Conservation (phyloP, 345 rosid species). For the Acer saccharum region DNA sequence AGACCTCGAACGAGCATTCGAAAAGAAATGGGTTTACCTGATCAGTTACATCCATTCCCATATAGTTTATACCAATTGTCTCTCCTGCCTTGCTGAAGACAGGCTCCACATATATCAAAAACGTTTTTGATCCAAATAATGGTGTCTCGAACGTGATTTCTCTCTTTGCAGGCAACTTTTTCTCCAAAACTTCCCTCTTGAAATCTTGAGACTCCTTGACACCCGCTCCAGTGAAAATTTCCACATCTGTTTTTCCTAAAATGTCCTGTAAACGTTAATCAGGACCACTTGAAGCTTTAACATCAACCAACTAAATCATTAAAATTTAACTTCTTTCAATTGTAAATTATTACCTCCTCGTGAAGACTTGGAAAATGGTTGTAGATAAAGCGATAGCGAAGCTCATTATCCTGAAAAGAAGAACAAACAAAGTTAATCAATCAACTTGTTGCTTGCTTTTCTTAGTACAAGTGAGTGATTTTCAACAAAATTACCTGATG, state of each 20-base stretch:
- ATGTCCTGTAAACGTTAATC: slow-evolving; percentile 61
- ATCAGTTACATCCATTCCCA: slow-evolving; percentile 98
- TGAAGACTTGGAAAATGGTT: slow-evolving; percentile 84
- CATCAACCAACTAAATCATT: slow-evolving; percentile 16
- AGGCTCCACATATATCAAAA: slow-evolving; percentile 87
- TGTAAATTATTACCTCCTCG: slow-evolving; percentile 60
- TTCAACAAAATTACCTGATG: slow-evolving; percentile 63
- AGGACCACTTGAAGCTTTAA: background rate
- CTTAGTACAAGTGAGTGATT: too few species aligned
- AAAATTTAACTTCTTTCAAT: slow-evolving; percentile 15
- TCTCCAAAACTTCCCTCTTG: slow-evolving; percentile 89
- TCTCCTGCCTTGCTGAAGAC: slow-evolving; percentile 85
- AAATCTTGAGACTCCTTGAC: slow-evolving; percentile 95
- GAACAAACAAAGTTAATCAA: too few species aligned
- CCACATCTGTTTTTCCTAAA: slow-evolving; percentile 85
- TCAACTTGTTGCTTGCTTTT: too few species aligned
- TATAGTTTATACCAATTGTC: slow-evolving; percentile 87
- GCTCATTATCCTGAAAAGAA: slow-evolving; percentile 74
- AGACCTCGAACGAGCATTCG: slow-evolving; percentile 4
- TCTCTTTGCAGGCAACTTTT: slow-evolving; percentile 85
- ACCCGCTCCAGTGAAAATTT: slow-evolving; percentile 87
- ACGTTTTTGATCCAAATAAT: slow-evolving; percentile 82
- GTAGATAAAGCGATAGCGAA: slow-evolving; percentile 86
- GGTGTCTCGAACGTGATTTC: slow-evolving; percentile 90
- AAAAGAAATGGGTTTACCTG: slow-evolving; percentile 52